Evolutionary conservation across 2,329 filamentous ascomycete species (phyloP).

Genomic region (Exutisphaerella laricina): DNA sequence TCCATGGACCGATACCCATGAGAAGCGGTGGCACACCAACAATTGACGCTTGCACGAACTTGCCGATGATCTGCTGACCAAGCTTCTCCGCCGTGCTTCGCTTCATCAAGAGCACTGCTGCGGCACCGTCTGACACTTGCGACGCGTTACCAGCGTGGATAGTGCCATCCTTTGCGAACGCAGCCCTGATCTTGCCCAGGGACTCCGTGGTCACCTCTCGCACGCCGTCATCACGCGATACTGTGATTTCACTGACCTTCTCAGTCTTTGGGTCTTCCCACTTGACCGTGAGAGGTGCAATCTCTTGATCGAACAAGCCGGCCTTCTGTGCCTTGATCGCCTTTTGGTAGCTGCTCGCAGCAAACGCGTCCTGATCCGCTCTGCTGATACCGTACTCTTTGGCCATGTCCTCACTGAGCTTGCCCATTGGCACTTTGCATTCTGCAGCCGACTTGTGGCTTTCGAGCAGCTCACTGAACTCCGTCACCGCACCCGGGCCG

Average conservation of each 20-base stretch:
- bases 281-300: slow-evolving; percentile 77
- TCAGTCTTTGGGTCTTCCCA: slow-evolving; percentile 87
- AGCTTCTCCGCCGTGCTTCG: slow-evolving; percentile 83
- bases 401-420: slow-evolving; percentile 91
- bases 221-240: slow-evolving; percentile 81
- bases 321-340: slow-evolving; percentile 75
- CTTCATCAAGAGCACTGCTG: slow-evolving; percentile 93
- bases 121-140: slow-evolving; percentile 92
- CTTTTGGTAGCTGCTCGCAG: slow-evolving; percentile 88
- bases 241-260: slow-evolving; percentile 75
- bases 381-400: slow-evolving; percentile 71
- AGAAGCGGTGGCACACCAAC: slow-evolving; percentile 87
- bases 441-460: slow-evolving; percentile 75
- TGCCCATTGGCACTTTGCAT: slow-evolving; percentile 97
- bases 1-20: slow-evolving; percentile 95
- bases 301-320: slow-evolving; percentile 91
- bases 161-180: slow-evolving; percentile 83
- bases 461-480: slow-evolving; percentile 88
- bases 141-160: slow-evolving; percentile 97
- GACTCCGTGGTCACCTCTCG: slow-evolving; percentile 79
- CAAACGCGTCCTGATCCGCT: slow-evolving; percentile 80
- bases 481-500: slow-evolving; percentile 78
- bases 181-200: slow-evolving; percentile 82
- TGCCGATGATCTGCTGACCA: slow-evolving; percentile 83
- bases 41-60: slow-evolving; percentile 79